These are phyloP conservation scores for Alternaria infectoria DNA, from an alignment of 2,329 filamentous ascomycete species.

Conservation along the genomic window DNA sequence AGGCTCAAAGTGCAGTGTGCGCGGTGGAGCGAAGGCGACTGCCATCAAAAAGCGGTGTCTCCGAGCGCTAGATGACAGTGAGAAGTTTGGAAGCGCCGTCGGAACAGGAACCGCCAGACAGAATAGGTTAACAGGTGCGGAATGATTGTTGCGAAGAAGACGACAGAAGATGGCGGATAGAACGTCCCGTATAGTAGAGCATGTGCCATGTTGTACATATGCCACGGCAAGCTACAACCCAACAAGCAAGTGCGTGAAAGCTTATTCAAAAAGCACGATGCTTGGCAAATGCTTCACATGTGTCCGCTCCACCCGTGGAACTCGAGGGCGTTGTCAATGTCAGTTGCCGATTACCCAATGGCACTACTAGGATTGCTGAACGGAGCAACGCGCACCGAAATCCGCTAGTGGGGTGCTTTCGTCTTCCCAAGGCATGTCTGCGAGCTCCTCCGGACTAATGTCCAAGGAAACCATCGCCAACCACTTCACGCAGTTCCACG, in stretches of 20 bases:
- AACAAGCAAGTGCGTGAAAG: constrained; percentile 15
- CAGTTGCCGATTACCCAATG: not conserved
- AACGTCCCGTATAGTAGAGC: not conserved
- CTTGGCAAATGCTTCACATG: constrained; percentile 8
- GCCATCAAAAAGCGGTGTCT: not conserved
- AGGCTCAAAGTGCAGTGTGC: not conserved
- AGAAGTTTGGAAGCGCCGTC: not conserved
- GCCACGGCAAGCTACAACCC: constrained; percentile 8
- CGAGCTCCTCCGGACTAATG: not conserved
- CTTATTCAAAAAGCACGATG: constrained; percentile 5
- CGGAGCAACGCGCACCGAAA: not conserved
- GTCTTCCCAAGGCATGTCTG: not conserved
- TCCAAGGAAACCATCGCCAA: not conserved
- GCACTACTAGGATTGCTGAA: not conserved
- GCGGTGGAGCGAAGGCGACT: not conserved
- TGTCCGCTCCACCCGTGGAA: not conserved
- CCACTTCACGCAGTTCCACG: not conserved
- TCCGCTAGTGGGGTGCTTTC: not conserved
- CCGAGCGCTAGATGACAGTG: not conserved
- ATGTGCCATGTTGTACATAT: not conserved
- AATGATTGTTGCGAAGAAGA: not conserved
- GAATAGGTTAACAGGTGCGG: not conserved
- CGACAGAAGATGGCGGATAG: not conserved
- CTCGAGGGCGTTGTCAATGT: not conserved
- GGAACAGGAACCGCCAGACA: not conserved